Conservation (phyloP, 331 rosid genomes). For the Acacia pycnantha region DNA sequence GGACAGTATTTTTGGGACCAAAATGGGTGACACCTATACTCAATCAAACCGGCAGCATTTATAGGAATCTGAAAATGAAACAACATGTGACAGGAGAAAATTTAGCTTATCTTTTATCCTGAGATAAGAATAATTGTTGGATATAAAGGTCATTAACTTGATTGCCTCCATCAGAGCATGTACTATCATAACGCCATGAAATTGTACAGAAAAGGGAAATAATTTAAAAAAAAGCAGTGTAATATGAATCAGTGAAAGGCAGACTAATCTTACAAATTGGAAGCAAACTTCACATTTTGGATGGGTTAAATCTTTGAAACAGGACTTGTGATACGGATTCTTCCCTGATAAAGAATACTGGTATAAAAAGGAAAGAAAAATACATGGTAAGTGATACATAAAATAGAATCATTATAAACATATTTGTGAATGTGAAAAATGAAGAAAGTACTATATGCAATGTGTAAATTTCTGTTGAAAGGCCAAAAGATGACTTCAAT, state of each 20-base stretch:
- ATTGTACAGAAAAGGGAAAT: conserved; percentile 1
- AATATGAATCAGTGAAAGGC: conserved; percentile 15
- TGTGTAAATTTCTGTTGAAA: not conserved
- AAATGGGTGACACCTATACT: conserved; percentile 94
- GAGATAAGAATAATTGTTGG: not conserved
- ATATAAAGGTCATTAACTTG: not conserved
- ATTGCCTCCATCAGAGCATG: not conserved
- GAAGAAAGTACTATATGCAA: not conserved
- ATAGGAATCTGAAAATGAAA: conserved; percentile 85
- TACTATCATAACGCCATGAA: not conserved
- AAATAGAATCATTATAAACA: not conserved
- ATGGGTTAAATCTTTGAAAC: conserved; percentile 82
- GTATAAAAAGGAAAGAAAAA: conserved; percentile 50
- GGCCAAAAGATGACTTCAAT: not conserved
- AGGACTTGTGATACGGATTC: conserved; percentile 89
- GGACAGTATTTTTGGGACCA: conserved; percentile 98
- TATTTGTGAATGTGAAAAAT: not conserved
- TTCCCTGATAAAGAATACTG: conserved; percentile 93
- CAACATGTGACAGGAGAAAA: not conserved
- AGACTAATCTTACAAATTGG: conserved; percentile 72
- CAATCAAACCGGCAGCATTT: conserved; percentile 88
- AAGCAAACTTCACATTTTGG: conserved; percentile 97
- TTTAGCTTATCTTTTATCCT: not conserved
- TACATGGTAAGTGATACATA: conserved; percentile 43
- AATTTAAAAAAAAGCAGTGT: not conserved